A percentile compares a stretch with the other conserved stretches of the same genome.
Conservation (phyloP, 345 rosid genomes). For the Aegle marmelos region DNA sequence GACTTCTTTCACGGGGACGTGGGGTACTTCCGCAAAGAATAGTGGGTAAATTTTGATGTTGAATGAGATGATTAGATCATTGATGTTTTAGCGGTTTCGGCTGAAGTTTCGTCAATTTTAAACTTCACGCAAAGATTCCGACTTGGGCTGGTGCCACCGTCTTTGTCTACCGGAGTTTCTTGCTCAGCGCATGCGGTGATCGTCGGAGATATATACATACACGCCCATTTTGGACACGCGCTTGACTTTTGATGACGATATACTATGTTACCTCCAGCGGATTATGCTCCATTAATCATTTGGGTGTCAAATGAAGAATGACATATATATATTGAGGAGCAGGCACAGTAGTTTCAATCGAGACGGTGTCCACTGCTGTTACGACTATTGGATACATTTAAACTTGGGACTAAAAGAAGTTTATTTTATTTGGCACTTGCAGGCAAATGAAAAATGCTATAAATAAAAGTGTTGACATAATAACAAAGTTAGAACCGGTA, state of each 20-base stretch:
- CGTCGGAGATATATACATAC: constrained; percentile 10
- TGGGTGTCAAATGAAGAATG: background rate
- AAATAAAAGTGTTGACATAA: too few relatives aligned
- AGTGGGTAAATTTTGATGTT: background rate
- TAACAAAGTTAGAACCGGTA: too few relatives aligned
- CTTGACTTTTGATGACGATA: background rate
- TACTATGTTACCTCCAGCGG: background rate
- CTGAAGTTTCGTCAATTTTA: background rate
- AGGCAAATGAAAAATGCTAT: too few relatives aligned
- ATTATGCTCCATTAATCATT: too few relatives aligned
- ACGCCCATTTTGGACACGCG: constrained; percentile 18
- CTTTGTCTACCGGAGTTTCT: background rate
- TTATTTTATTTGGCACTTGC: too few relatives aligned
- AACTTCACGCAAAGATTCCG: constrained; percentile 22
- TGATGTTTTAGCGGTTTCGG: background rate
- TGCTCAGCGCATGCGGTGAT: background rate
- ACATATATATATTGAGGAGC: background rate
- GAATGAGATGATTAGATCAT: background rate
- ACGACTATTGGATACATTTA: too few relatives aligned
- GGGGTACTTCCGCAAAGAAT: too few relatives aligned
- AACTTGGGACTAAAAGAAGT: too few relatives aligned
- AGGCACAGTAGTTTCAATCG: too few relatives aligned
- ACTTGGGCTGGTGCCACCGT: constrained; percentile 11
- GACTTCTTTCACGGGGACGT: too few relatives aligned
- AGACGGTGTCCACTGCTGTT: too few relatives aligned